Evolutionary conservation across 257 asterid genomes (phyloP).

Genomic region (Solanum bulbocastanum): DNA sequence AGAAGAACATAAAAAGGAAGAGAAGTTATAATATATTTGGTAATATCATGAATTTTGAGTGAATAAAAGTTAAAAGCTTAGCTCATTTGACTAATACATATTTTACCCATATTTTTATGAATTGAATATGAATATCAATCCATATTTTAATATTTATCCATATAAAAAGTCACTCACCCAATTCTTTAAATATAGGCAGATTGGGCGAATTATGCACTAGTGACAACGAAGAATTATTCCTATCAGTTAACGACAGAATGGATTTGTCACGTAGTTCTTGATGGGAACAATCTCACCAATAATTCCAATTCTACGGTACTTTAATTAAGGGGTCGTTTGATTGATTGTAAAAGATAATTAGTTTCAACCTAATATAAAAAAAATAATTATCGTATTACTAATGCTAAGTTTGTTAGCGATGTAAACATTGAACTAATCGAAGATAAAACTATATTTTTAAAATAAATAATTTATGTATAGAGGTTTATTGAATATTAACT

Average conservation of each 20-base stretch:
- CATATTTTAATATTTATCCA: too few species aligned
- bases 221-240: neutral
- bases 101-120: too few species aligned
- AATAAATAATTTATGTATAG: neutral
- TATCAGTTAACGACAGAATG: neutral
- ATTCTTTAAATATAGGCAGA: too few species aligned
- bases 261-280: neutral
- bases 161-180: too few species aligned
- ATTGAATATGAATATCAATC: too few species aligned
- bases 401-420: neutral
- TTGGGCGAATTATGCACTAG: too few species aligned
- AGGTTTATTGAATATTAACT: neutral
- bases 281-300: neutral
- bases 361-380: neutral
- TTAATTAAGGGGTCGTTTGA: neutral
- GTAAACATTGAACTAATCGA: neutral
- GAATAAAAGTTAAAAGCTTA: too few species aligned
- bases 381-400: neutral
- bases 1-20: too few species aligned
- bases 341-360: neutral
- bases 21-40: too few species aligned
- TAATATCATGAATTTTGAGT: too few species aligned
- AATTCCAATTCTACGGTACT: neutral
- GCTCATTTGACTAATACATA: too few species aligned
- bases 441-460: neutral